phyloP scores from a whole-genome alignment of 2,329 filamentous ascomycete species.

The Nannizziopsis barbatae region DNA sequence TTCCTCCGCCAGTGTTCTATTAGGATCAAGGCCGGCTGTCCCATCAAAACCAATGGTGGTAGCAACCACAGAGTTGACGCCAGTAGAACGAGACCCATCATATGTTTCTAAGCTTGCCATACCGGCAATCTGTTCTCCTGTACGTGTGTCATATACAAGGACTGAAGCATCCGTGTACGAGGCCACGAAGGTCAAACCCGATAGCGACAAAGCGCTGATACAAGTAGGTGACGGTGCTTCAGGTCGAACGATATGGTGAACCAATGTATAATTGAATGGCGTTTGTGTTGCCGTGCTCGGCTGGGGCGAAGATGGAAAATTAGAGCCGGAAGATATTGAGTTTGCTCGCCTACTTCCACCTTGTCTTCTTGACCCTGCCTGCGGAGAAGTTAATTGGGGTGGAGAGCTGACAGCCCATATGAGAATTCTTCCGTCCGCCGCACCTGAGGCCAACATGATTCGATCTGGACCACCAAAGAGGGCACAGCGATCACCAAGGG shows the following conservation, averaged over 20 bases:
- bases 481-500: slow-evolving; percentile 63
- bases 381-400: slow-evolving; percentile 71
- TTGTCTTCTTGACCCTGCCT: slow-evolving; percentile 58
- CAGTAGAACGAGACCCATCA: slow-evolving; percentile 68
- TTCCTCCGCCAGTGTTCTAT: slow-evolving; percentile 54
- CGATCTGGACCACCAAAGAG: slow-evolving; percentile 72
- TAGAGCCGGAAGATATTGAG: slow-evolving; percentile 87
- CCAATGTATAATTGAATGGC: slow-evolving; percentile 75
- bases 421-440: slow-evolving; percentile 80
- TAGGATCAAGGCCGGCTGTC: slow-evolving; percentile 48
- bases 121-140: slow-evolving; percentile 77
- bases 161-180: slow-evolving; percentile 85
- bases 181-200: slow-evolving; percentile 82
- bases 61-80: slow-evolving; percentile 83
- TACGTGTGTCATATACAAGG: slow-evolving; percentile 81
- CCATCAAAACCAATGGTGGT: slow-evolving; percentile 71
- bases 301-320: slow-evolving; percentile 81
- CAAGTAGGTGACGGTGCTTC: slow-evolving; percentile 70
- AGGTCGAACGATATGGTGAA: slow-evolving; percentile 70
- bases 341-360: slow-evolving; percentile 75
- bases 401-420: slow-evolving; percentile 91
- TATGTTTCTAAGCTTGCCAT: slow-evolving; percentile 96
- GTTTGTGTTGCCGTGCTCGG: slow-evolving; percentile 75
- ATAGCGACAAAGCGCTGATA: slow-evolving; percentile 75
- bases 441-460: slow-evolving; percentile 80